Conservation (phyloP, 2,329 filamentous ascomycete species). For the Nothopassalora personata region DNA sequence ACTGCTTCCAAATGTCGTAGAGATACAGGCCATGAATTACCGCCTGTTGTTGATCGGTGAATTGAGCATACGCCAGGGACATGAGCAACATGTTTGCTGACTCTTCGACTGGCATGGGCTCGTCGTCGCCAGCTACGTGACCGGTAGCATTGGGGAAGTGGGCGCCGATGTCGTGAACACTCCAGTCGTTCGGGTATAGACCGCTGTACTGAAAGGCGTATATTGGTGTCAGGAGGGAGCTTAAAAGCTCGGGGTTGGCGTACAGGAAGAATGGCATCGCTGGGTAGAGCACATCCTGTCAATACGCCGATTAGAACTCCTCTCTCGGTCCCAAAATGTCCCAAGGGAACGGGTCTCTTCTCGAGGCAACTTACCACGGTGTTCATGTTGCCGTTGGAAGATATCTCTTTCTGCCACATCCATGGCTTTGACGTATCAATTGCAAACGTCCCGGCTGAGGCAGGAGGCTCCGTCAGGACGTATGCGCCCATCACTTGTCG, state of each 20-base stretch:
- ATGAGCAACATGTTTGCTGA: constrained; percentile 53
- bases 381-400: constrained; percentile 32
- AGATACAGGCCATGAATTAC: constrained; percentile 31
- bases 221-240: constrained; percentile 12
- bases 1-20: constrained; percentile 48
- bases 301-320: too few relatives aligned
- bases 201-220: constrained; percentile 21
- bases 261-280: constrained; percentile 27
- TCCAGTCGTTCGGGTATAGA: constrained; percentile 16
- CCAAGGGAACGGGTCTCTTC: too few relatives aligned
- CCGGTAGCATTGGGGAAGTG: constrained; percentile 23
- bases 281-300: constrained; percentile 26
- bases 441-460: neutral
- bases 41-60: constrained; percentile 46
- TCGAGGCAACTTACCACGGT: constrained; percentile 12
- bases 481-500: constrained; percentile 12
- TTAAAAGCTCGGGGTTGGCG: constrained; percentile 16
- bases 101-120: constrained; percentile 42
- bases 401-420: constrained; percentile 54
- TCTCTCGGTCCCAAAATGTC: too few relatives aligned
- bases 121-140: constrained; percentile 35
- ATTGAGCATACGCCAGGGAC: constrained; percentile 53
- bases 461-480: constrained; percentile 2
- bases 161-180: constrained; percentile 23
- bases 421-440: constrained; percentile 5